A percentile compares a stretch with the other conserved stretches of the same genome.
These are phyloP conservation scores for Entomortierella parvispora DNA, from an alignment of 192 early-diverging fungal species.

Conservation along the genomic window DNA sequence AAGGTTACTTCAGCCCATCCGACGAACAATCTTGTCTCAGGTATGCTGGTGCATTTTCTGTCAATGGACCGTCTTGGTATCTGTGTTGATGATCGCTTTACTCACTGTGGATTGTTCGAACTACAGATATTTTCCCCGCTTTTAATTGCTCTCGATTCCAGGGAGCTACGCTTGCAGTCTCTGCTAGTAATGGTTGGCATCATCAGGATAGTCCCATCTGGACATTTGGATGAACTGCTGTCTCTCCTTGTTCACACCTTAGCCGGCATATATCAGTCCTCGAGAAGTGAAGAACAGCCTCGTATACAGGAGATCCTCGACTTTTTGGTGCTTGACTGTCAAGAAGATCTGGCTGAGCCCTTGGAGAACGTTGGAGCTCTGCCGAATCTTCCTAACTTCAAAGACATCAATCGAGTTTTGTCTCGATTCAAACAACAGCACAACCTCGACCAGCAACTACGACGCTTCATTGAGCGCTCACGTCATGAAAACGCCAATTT, in stretches of 20 bases:
- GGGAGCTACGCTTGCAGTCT: conserved; percentile 15
- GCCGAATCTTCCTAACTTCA: conserved; percentile 15
- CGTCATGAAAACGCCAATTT: conserved; percentile 25
- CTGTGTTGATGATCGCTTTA: not conserved
- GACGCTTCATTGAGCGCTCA: conserved; percentile 8
- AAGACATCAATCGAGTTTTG: conserved; percentile 24
- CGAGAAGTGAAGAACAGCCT: conserved; percentile 1
- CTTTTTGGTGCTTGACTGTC: conserved; percentile 17
- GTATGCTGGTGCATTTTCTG: conserved; percentile 1
- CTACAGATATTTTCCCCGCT: conserved; percentile 32
- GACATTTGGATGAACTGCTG: conserved; percentile 23
- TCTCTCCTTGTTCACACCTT: conserved; percentile 14
- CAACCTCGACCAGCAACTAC: conserved; percentile 12
- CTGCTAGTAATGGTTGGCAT: conserved; percentile 12
- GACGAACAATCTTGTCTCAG: conserved; percentile 23
- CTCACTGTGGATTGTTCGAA: not conserved
- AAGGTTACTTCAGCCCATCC: conserved; percentile 21
- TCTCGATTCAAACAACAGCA: not conserved
- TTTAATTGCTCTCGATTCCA: conserved; percentile 26
- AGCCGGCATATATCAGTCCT: conserved; percentile 3
- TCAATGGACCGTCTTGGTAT: too few relatives aligned
- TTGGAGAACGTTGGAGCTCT: conserved; percentile 23
- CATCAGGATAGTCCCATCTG: not conserved
- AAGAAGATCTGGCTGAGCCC: not conserved
- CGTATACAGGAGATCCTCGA: conserved; percentile 12